Evolutionary conservation across 306 rosid species (phyloP).

Genomic region (Cucurbita pepo): DNA sequence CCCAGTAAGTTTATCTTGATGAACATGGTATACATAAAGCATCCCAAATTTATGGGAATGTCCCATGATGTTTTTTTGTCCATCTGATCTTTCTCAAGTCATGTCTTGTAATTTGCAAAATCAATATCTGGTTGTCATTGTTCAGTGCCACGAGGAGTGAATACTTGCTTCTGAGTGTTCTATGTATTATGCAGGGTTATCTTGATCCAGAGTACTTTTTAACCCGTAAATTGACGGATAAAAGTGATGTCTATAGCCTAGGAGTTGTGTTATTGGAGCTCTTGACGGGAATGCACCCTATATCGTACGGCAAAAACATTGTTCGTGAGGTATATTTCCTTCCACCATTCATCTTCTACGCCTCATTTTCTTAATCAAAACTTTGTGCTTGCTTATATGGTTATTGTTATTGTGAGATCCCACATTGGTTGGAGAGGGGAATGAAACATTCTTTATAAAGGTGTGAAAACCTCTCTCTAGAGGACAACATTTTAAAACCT

Average conservation of each 20-base stretch:
- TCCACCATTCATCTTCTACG: background rate
- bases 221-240: conserved; percentile 76
- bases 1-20: conserved; percentile 46
- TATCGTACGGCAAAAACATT: conserved; percentile 75
- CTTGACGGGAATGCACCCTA: conserved; percentile 84
- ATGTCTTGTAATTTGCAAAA: too few relatives aligned
- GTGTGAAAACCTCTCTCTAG: too few relatives aligned
- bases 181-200: conserved; percentile 45
- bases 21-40: background rate
- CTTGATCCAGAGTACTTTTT: conserved; percentile 94
- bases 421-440: too few relatives aligned
- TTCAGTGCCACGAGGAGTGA: background rate
- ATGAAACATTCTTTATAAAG: too few relatives aligned
- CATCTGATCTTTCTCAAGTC: background rate
- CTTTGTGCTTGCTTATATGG: background rate
- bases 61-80: background rate
- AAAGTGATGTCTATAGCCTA: conserved; percentile 90
- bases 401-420: too few relatives aligned
- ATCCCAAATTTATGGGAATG: background rate
- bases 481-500: too few relatives aligned
- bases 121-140: too few relatives aligned
- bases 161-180: background rate
- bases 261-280: conserved; percentile 85
- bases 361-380: background rate
- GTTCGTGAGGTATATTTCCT: conserved; percentile 78